Evolutionary conservation across 2,329 filamentous ascomycete genomes (phyloP).

Genomic region (Fusarium haematococcum): DNA sequence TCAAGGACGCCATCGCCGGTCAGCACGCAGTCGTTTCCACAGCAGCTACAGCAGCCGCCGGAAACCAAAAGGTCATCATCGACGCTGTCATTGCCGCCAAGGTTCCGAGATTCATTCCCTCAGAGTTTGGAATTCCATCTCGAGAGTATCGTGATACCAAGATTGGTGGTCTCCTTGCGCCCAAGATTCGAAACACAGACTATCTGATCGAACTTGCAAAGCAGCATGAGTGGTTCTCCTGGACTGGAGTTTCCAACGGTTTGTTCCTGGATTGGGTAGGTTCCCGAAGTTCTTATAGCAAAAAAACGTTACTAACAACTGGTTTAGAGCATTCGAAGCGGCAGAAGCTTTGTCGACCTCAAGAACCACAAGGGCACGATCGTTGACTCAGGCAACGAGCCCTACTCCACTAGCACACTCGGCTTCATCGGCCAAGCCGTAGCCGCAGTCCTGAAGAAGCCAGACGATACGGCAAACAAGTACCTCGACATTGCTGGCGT

Average conservation of each 20-base stretch:
- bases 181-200: neutral
- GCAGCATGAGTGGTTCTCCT: neutral
- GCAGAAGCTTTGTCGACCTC: neutral
- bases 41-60: neutral
- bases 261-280: neutral
- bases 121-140: neutral
- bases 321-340: neutral
- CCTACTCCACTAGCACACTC: neutral
- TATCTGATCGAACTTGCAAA: neutral
- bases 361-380: neutral
- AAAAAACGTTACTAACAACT: rapidly evolving
- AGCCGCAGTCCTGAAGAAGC: neutral
- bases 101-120: neutral
- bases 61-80: neutral
- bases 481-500: neutral
- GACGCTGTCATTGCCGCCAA: neutral
- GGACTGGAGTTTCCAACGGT: neutral
- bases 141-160: constrained; percentile 1
- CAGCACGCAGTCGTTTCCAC: neutral
- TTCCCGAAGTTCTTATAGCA: neutral
- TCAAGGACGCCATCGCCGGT: neutral
- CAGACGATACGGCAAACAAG: neutral
- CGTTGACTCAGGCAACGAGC: neutral
- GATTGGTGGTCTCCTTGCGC: neutral
- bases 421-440: neutral